Percentiles rank a stretch among this genome's conserved stretches.
Evolutionary conservation across 148 eudicot genomes (phyloP).

Genomic region (Diospyros lotus): DNA sequence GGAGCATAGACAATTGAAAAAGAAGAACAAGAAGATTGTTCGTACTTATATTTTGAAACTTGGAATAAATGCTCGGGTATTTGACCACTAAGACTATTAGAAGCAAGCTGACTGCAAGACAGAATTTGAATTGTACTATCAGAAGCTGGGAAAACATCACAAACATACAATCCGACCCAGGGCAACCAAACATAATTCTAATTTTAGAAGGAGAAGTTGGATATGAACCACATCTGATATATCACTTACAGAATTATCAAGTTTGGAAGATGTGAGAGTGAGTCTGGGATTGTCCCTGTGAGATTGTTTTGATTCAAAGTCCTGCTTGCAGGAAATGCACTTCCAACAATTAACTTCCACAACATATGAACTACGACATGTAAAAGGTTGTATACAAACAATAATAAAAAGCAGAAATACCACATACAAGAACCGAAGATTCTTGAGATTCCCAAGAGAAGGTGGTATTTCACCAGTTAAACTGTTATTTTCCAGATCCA

Average conservation of each 20-base stretch:
- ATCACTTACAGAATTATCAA: conserved; percentile 70
- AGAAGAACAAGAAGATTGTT: neutral
- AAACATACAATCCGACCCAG: neutral
- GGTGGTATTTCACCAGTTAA: conserved; percentile 82
- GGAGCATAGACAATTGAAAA: neutral
- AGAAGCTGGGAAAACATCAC: conserved; percentile 8
- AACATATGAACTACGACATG: conserved; percentile 4
- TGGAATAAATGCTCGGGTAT: conserved; percentile 60
- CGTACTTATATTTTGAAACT: conserved; percentile 74
- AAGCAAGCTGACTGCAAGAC: conserved; percentile 70
- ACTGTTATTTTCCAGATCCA: conserved; percentile 68
- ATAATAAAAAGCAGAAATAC: conserved; percentile 17
- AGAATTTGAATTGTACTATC: conserved; percentile 12
- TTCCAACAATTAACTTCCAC: conserved; percentile 1
- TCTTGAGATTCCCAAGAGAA: conserved; percentile 69
- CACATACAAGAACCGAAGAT: conserved; percentile 79
- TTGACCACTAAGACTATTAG: conserved; percentile 68
- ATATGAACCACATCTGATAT: neutral
- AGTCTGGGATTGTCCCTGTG: conserved; percentile 71
- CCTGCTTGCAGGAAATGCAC: conserved; percentile 39
- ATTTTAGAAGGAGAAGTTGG: neutral
- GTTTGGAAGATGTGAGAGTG: conserved; percentile 57
- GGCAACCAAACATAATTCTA: neutral
- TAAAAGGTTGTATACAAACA: neutral
- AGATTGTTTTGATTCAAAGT: conserved; percentile 67